These are phyloP conservation scores for Grigorovia transvaalensis DNA, from an alignment of 805 yeast genomes.

Conservation along the genomic window DNA sequence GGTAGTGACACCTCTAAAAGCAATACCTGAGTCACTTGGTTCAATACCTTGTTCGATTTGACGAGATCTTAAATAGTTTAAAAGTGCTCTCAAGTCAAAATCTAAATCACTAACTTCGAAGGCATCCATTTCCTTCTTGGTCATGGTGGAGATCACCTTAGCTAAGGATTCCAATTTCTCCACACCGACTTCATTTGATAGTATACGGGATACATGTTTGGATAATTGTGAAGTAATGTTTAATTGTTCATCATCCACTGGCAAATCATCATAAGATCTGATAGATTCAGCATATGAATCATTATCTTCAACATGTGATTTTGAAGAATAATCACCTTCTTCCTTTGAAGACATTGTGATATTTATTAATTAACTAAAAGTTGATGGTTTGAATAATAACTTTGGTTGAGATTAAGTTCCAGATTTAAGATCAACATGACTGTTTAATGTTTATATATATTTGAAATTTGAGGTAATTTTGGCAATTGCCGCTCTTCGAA, in stretches of 20 bases:
- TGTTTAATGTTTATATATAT: no score
- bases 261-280: conserved; percentile 13
- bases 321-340: conserved; percentile 11
- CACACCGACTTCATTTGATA: conserved; percentile 29
- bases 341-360: conserved; percentile 15
- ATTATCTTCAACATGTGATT: conserved; percentile 11
- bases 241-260: conserved; percentile 15
- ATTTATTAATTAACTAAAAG: no score
- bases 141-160: conserved; percentile 39
- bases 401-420: background rate
- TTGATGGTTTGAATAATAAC: background rate
- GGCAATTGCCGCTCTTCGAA: no score
- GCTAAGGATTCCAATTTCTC: conserved; percentile 39
- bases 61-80: conserved; percentile 32
- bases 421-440: no score
- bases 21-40: conserved; percentile 42
- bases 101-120: conserved; percentile 37
- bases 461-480: no score
- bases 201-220: conserved; percentile 23
- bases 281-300: conserved; percentile 18
- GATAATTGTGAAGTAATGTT: conserved; percentile 21
- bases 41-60: conserved; percentile 37
- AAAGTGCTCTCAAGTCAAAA: conserved; percentile 36
- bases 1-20: conserved; percentile 36
- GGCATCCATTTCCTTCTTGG: conserved; percentile 35